phyloP scores from a whole-genome alignment of 2,329 filamentous ascomycete species.

The Claviceps purpurea region DNA sequence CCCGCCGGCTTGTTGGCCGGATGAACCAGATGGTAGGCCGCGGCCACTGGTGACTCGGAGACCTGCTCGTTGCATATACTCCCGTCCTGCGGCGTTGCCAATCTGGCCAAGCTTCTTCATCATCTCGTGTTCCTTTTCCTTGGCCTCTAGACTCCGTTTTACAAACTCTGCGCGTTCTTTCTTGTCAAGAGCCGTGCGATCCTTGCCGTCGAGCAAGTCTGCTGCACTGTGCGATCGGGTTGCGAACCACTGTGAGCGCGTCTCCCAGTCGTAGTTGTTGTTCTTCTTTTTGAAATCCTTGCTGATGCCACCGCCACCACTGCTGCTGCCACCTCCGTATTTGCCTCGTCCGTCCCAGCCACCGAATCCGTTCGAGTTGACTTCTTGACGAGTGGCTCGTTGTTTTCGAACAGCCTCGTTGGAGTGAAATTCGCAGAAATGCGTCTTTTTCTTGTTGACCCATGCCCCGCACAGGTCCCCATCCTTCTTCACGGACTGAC shows the following conservation, averaged over 20 bases:
- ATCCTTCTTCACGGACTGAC: slow-evolving; percentile 73
- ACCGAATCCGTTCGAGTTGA: slow-evolving; percentile 54
- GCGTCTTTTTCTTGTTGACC: slow-evolving; percentile 78
- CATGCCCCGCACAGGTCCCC: slow-evolving; percentile 68
- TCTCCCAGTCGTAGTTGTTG: slow-evolving; percentile 42
- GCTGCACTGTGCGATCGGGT: slow-evolving; percentile 39
- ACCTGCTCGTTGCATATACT: slow-evolving; percentile 48
- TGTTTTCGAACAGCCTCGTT: slow-evolving; percentile 64
- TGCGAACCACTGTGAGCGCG: slow-evolving; percentile 44
- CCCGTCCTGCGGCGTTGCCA: slow-evolving; percentile 52
- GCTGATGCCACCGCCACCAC: not conserved
- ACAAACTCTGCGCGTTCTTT: slow-evolving; percentile 52
- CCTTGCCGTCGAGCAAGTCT: slow-evolving; percentile 51
- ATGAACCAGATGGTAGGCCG: not conserved
- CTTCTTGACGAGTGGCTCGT: slow-evolving; percentile 55
- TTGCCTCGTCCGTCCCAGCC: slow-evolving; percentile 18
- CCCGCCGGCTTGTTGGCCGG: not conserved
- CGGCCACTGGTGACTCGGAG: slow-evolving; percentile 7
- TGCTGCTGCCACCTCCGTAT: slow-evolving; percentile 7
- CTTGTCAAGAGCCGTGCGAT: slow-evolving; percentile 41
- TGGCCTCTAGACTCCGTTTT: slow-evolving; percentile 48
- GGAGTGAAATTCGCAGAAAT: slow-evolving; percentile 88
- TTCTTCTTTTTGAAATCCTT: slow-evolving; percentile 11
- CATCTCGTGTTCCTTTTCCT: slow-evolving; percentile 61
- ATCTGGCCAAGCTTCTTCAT: slow-evolving; percentile 52